phyloP scores from a whole-genome alignment of 164 flowering plant species.

The Piper longum region DNA sequence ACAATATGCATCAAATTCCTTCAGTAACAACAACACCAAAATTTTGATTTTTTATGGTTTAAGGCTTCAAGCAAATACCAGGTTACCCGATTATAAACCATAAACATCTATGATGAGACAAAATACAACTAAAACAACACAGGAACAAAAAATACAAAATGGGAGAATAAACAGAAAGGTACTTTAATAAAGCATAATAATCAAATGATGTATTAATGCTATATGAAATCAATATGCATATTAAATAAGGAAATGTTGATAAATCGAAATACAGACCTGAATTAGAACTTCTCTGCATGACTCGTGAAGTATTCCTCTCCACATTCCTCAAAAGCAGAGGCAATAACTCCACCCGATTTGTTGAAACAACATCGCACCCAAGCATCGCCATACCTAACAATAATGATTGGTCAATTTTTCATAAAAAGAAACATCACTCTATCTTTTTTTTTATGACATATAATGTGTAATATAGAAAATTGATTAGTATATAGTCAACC shows the following conservation, averaged over 20 bases:
- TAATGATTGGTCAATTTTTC: neutral
- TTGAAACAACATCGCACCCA: slow-evolving; percentile 79
- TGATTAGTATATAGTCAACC: too few species aligned
- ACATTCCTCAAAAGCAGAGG: slow-evolving; percentile 79
- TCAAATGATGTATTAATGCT: neutral
- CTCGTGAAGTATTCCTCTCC: slow-evolving; percentile 70
- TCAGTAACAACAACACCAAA: neutral
- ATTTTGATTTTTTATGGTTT: too few species aligned
- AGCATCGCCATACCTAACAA: slow-evolving; percentile 83
- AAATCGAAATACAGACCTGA: slow-evolving; percentile 26
- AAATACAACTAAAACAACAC: neutral
- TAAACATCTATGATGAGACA: neutral
- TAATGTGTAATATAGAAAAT: too few species aligned
- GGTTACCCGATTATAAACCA: too few species aligned
- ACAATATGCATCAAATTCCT: too few species aligned
- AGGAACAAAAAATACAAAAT: neutral
- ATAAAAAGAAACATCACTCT: too few species aligned
- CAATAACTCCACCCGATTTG: slow-evolving; percentile 82
- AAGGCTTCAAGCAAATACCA: neutral
- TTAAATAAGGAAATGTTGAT: too few species aligned
- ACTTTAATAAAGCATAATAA: neutral
- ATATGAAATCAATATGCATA: neutral
- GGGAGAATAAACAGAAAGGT: neutral
- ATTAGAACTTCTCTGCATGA: slow-evolving; percentile 48
- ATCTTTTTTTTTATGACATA: too few species aligned